Percentiles rank a stretch among this genome's conserved stretches.
Evolutionary conservation across 306 rosid species (phyloP).

Genomic region (Dalbergia cochinchinensis): DNA sequence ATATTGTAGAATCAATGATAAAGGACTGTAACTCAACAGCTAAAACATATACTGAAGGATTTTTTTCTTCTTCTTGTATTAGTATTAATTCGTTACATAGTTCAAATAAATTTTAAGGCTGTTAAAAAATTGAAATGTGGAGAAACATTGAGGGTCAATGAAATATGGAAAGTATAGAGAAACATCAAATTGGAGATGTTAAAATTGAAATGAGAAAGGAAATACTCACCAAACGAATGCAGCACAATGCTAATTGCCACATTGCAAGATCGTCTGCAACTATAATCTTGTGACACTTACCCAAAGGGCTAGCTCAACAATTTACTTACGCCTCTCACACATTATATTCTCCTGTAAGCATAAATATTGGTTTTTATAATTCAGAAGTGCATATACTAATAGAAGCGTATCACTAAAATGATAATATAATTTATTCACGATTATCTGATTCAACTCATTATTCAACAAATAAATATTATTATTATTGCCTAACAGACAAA

Average conservation of each 20-base stretch:
- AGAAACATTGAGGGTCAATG: not conserved
- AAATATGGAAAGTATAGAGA: not conserved
- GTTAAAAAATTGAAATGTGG: not conserved
- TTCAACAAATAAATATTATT: too few relatives aligned
- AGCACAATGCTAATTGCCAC: conserved; percentile 11
- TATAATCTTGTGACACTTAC: conserved; percentile 46
- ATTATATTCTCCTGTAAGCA: conserved; percentile 50
- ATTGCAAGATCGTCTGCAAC: conserved; percentile 33
- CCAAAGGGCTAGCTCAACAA: conserved; percentile 47
- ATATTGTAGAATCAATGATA: conserved; percentile 1
- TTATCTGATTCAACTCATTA: too few relatives aligned
- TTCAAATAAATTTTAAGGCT: conserved; percentile 16
- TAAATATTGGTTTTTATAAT: conserved; percentile 25
- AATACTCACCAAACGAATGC: conserved; percentile 37
- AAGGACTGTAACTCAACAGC: not conserved
- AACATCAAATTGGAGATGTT: conserved; percentile 13
- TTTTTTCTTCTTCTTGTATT: not conserved
- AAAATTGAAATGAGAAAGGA: conserved; percentile 32
- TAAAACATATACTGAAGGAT: not conserved
- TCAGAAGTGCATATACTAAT: conserved; percentile 16
- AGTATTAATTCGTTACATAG: not conserved
- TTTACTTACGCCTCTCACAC: not conserved
- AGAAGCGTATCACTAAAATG: too few relatives aligned
- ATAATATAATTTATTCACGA: too few relatives aligned
- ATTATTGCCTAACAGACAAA: too few relatives aligned